Percentiles rank a stretch among this genome's conserved stretches.
These are phyloP conservation scores for Penicillium sp. DNA, from an alignment of 2,329 filamentous ascomycete species.

Conservation along the genomic window DNA sequence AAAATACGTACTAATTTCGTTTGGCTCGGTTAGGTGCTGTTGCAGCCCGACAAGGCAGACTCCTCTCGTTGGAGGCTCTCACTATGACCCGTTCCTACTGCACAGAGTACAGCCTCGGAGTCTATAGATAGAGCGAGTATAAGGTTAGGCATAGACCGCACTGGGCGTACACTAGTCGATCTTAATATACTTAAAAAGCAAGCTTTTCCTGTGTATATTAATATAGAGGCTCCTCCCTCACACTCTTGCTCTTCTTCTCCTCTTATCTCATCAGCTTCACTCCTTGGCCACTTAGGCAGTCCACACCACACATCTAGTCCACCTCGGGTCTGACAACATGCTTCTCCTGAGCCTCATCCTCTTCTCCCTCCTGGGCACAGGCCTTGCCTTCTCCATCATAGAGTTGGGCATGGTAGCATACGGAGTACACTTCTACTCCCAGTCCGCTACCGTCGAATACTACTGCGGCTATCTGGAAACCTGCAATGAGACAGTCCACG, in stretches of 20 bases:
- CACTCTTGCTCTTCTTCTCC: neutral
- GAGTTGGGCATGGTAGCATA: slow-evolving; percentile 27
- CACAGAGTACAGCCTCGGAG: neutral
- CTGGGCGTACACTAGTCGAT: neutral
- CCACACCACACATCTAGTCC: neutral
- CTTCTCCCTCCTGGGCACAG: slow-evolving; percentile 21
- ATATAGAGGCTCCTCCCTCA: neutral
- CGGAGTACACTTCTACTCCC: slow-evolving; percentile 13
- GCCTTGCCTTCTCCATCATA: slow-evolving; percentile 23
- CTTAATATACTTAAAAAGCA: neutral
- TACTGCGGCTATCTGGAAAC: slow-evolving; percentile 9
- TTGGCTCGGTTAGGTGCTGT: neutral
- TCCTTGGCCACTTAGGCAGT: neutral
- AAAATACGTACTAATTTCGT: neutral
- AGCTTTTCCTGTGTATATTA: neutral
- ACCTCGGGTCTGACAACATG: slow-evolving; percentile 8
- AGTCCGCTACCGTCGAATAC: neutral
- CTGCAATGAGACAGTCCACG: slow-evolving; percentile 15
- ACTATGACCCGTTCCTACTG: no score
- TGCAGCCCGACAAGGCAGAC: neutral
- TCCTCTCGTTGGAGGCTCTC: neutral
- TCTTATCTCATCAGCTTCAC: neutral
- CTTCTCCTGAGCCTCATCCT: slow-evolving; percentile 21
- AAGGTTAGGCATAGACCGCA: neutral
- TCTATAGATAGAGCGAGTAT: neutral